These are phyloP conservation scores for Sugiyamaella boreocaroliniensis DNA, from an alignment of 805 yeast genomes.

Conservation along the genomic window DNA sequence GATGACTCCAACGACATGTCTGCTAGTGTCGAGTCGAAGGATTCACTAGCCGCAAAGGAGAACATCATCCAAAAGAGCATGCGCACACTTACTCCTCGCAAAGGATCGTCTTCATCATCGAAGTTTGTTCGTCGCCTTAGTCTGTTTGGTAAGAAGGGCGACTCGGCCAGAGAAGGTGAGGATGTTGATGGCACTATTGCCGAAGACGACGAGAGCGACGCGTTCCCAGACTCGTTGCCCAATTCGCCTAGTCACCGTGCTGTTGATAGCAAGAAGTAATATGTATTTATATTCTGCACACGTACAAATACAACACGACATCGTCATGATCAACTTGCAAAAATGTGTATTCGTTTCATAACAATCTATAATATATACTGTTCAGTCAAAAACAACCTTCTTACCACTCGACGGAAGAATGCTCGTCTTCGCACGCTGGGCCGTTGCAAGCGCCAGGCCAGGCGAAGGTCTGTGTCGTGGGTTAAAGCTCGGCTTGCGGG, in stretches of 20 bases:
- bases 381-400: constrained; percentile 58
- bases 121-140: constrained; percentile 23
- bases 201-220: constrained; percentile 8
- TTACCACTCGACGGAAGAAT: constrained; percentile 89
- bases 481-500: neutral
- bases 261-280: neutral
- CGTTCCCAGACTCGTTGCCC: neutral
- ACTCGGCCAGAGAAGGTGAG: constrained; percentile 9
- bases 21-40: constrained; percentile 12
- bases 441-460: constrained; percentile 79
- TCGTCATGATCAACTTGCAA: too few relatives aligned
- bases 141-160: constrained; percentile 20
- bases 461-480: constrained; percentile 29
- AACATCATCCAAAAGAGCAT: constrained; percentile 21
- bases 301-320: too few relatives aligned
- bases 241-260: neutral
- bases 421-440: constrained; percentile 84
- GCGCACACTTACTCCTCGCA: constrained; percentile 17
- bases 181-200: constrained; percentile 11
- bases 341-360: too few relatives aligned
- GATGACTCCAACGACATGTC: constrained; percentile 8
- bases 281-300: constrained; percentile 6
- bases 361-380: neutral
- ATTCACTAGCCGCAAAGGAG: constrained; percentile 11
- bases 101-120: constrained; percentile 12